Evolutionary conservation across 805 yeast species (phyloP), one percentile per base, ranked within the genome.

Genomic region (Candida tibetensis): DNA sequence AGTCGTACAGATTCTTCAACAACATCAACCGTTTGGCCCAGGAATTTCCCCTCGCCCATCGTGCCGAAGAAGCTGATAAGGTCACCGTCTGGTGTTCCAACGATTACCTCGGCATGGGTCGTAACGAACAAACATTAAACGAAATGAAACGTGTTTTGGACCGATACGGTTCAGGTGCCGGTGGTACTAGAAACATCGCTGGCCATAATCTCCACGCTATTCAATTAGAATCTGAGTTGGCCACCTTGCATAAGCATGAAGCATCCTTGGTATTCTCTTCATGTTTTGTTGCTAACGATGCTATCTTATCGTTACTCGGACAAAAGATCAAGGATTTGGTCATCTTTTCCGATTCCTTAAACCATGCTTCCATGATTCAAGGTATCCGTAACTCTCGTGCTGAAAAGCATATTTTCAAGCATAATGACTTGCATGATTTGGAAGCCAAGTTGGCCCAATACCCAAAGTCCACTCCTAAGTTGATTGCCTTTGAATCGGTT

Each of bases 31-130:
- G 99, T 51, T 74, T 93, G 52, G 98, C 98, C 33, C 73, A 80
- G 44, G 96, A 91, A 59, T 93, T 88, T 58, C 99, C 99, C 30
- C 71, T 71, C 54, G 99, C 99, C 26, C 99, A 93, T 58, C 78
- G 93, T 48, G 74, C 81, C 41, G 44, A 57, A 26, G 87, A 82
- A 55, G 70, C 70, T 12, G 95, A 88, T 54, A 85, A 85, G 58
- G 99, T 93, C 42, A 89, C 95, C 36, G 99, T 93, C 41, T 93
- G 99, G 99, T 93, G 99, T 58, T 90, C 99, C 29, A 93, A 93
- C 62, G 99, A 93, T 64, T 93, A 93, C 62, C 73, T 93, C 44
- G 97, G 98, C 9, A 86, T 93, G 93, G 91, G 96, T 36, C 81
- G 79, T 55, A 85, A 91, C 60, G 75, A 74, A 45, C 69, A 74